Percentiles rank a stretch among this genome's conserved stretches.
Evolutionary conservation across 2,329 filamentous ascomycete genomes (phyloP).

Genomic region (Aspergillus amoenus): DNA sequence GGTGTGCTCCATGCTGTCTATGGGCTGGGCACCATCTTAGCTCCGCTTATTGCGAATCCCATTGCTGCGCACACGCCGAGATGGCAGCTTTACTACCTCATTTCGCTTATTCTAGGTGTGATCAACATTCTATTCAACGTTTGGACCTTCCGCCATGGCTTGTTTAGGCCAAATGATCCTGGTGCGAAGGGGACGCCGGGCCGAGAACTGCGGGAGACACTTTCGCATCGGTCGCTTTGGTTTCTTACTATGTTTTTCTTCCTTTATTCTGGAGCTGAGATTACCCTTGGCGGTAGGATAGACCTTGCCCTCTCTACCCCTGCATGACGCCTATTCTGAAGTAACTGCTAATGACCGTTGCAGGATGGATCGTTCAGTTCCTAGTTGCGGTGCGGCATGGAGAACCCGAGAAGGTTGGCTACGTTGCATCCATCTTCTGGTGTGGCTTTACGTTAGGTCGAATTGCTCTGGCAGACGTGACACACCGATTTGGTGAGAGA

Average conservation of each 20-base stretch:
- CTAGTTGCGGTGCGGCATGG: conserved; percentile 23
- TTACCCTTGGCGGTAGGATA: conserved; percentile 23
- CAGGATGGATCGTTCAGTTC: conserved; percentile 27
- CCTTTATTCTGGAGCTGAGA: conserved; percentile 25
- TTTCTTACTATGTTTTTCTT: conserved; percentile 27
- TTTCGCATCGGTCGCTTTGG: conserved; percentile 21
- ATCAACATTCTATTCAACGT: conserved; percentile 15
- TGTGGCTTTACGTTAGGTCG: conserved; percentile 23
- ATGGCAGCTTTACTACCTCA: conserved; percentile 25
- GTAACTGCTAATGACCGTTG: neutral
- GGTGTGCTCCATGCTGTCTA: conserved; percentile 25
- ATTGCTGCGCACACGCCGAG: conserved; percentile 21
- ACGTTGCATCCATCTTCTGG: conserved; percentile 26
- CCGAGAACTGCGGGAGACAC: conserved; percentile 19
- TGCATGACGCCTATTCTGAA: neutral
- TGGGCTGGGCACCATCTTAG: conserved; percentile 22
- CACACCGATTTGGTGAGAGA: conserved; percentile 23
- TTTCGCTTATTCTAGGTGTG: conserved; percentile 16
- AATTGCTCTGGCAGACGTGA: conserved; percentile 23
- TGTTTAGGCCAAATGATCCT: conserved; percentile 21
- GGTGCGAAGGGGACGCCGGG: conserved; percentile 21
- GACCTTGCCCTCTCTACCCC: neutral
- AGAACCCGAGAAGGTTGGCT: conserved; percentile 24
- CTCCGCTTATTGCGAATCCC: conserved; percentile 23
- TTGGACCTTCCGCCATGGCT: conserved; percentile 21